phyloP scores from a whole-genome alignment of 495 filamentous ascomycete species.

The Apodospora peruviana region DNA sequence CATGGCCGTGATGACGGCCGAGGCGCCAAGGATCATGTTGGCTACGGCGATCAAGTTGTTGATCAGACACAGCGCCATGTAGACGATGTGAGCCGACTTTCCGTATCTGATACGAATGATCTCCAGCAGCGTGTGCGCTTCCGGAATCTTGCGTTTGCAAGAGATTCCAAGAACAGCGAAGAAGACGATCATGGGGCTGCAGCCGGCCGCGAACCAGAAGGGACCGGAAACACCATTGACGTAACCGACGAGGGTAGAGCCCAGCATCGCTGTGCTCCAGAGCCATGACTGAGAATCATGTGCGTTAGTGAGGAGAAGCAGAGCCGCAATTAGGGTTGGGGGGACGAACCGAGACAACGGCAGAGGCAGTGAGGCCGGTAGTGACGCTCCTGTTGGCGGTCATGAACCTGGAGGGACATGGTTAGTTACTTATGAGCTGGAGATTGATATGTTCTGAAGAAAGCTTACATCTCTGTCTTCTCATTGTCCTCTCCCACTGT shows the following conservation, averaged over 20 bases:
- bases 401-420: neutral
- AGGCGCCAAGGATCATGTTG: slow-evolving; percentile 17
- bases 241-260: neutral
- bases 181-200: slow-evolving; percentile 41
- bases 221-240: slow-evolving; percentile 13
- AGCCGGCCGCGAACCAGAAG: slow-evolving; percentile 41
- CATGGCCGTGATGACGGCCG: slow-evolving; percentile 7
- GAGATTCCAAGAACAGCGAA: slow-evolving; percentile 43
- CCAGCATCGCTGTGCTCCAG: neutral
- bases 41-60: slow-evolving; percentile 14
- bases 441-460: neutral
- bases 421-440: too few relatives aligned
- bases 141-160: slow-evolving; percentile 41
- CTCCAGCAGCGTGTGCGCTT: slow-evolving; percentile 42
- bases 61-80: slow-evolving; percentile 12
- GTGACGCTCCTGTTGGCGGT: neutral
- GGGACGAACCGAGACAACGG: neutral
- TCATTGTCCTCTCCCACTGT: neutral
- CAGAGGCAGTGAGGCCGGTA: neutral
- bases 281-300: neutral
- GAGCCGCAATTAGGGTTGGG: neutral
- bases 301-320: neutral
- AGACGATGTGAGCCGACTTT: slow-evolving; percentile 33
- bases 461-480: neutral
- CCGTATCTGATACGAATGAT: slow-evolving; percentile 34